phyloP scores from a whole-genome alignment of 1,284 basidiomycete species.

The Moesziomyces globuligerus region DNA sequence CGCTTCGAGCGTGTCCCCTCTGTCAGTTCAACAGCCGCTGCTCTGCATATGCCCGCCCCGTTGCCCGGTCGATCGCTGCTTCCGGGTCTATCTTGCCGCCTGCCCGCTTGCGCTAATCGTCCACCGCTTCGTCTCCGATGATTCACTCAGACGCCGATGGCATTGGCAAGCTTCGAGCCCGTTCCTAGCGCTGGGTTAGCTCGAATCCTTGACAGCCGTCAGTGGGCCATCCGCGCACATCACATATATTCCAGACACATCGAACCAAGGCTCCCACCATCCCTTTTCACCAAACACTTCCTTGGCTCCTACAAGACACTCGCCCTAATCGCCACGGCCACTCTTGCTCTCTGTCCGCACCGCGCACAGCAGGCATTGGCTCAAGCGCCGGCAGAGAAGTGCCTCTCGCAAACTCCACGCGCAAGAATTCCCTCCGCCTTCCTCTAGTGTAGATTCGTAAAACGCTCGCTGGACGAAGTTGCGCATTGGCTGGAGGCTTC shows the following conservation, averaged over 20 bases:
- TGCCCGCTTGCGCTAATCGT: background rate
- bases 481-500: background rate
- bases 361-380: slow-evolving; percentile 20
- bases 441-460: background rate
- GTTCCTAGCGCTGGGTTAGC: background rate
- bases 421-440: background rate
- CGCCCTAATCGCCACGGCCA: slow-evolving; percentile 10
- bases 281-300: background rate
- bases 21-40: background rate
- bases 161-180: slow-evolving; percentile 23
- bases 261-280: background rate
- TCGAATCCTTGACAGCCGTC: background rate
- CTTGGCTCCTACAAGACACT: slow-evolving; percentile 7
- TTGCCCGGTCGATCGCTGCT: slow-evolving; percentile 3
- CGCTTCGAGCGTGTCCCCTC: no score
- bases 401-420: background rate
- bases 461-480: slow-evolving; percentile 10
- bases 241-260: slow-evolving; percentile 20
- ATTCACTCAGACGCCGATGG: slow-evolving; percentile 5
- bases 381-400: slow-evolving; percentile 8
- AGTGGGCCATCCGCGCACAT: slow-evolving; percentile 5
- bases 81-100: slow-evolving; percentile 8
- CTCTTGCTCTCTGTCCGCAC: slow-evolving; percentile 15
- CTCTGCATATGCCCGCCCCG: background rate
- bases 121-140: background rate